Evolutionary conservation across 148 eudicot species (phyloP).

Genomic region (Amaranthus palmeri): DNA sequence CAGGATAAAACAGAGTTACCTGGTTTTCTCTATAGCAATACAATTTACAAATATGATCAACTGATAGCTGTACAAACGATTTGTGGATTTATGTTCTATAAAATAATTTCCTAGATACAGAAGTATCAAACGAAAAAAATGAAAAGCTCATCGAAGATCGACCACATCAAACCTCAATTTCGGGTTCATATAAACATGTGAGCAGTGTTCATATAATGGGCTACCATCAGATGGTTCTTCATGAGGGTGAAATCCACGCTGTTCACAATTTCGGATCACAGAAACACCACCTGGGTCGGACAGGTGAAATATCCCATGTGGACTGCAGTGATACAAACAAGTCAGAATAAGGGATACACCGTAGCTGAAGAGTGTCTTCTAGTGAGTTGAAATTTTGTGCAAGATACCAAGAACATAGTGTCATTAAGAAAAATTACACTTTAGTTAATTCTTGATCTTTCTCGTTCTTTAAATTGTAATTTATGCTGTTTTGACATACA

Average conservation of each 20-base stretch:
- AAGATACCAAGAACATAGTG: background rate
- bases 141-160: slow-evolving; percentile 58
- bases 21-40: slow-evolving; percentile 15
- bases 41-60: slow-evolving; percentile 16
- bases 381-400: background rate
- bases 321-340: slow-evolving; percentile 44
- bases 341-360: background rate
- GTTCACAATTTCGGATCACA: slow-evolving; percentile 73
- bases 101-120: slow-evolving; percentile 16
- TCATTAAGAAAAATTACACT: too few species aligned
- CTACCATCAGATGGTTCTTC: slow-evolving; percentile 94
- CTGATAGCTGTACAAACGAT: slow-evolving; percentile 24
- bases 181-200: slow-evolving; percentile 89
- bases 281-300: slow-evolving; percentile 91
- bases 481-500: too few species aligned
- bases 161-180: slow-evolving; percentile 71
- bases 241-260: slow-evolving; percentile 97
- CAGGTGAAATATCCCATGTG: slow-evolving; percentile 94
- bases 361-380: background rate
- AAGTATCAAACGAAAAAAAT: background rate
- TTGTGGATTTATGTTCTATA: background rate
- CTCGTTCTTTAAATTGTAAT: too few species aligned
- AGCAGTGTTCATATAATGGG: slow-evolving; percentile 94
- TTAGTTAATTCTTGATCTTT: too few species aligned
- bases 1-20: slow-evolving; percentile 10